Evolutionary conservation across 768 basidiomycete species (phyloP), one percentile per base, ranked within the genome.

Genomic region (Lactifluus hygrophoroides): DNA sequence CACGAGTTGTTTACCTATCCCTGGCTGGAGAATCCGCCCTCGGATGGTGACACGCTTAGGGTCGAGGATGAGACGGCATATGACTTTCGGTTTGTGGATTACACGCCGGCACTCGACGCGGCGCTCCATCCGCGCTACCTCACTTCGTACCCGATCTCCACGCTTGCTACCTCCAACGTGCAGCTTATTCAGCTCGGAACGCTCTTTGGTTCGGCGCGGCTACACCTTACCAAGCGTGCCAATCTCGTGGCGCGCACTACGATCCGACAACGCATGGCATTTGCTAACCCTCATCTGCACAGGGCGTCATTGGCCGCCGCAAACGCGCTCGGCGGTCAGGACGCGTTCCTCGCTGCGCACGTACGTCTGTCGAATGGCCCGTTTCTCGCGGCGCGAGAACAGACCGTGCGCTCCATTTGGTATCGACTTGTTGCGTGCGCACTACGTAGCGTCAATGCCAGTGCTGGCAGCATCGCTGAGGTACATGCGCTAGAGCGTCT

Each of bases 161-260:
- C 72, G 1, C 74, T 83, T n/a, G 72, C 72, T 3, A 52, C 66
- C 28, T 67, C 72, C 21, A 64, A 66, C 4, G 72, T 80, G 57
- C 80, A 76, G 9, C 77, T 91, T 27, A 66, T 93, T 16, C 81
- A 85, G 56, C 66, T 92, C 14, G 90, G 90, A 9, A 83, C 84
- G 0, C 76, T 91, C 1, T 91, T 91, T 70, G 88, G 88, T 5
- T 84, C 87, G 1, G 82, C 83, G 2, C 79, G 90, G 9, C 71
- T 91, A 2, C 76, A 78, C 23, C 74, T 89, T 0, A 74, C 71
- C 21, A 65, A 73, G 28, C 63, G 66, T 9, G 65, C 65, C 14
- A 77, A 81, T 62, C 66, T 73, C 49, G 68, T 66, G 14, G 65
- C 81, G 27, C 80, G 83, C 2, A 67, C 72, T 6, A 64, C 69